phyloP scores from a whole-genome alignment of 208 protist genomes.

The Wallacemonas sp. region DNA sequence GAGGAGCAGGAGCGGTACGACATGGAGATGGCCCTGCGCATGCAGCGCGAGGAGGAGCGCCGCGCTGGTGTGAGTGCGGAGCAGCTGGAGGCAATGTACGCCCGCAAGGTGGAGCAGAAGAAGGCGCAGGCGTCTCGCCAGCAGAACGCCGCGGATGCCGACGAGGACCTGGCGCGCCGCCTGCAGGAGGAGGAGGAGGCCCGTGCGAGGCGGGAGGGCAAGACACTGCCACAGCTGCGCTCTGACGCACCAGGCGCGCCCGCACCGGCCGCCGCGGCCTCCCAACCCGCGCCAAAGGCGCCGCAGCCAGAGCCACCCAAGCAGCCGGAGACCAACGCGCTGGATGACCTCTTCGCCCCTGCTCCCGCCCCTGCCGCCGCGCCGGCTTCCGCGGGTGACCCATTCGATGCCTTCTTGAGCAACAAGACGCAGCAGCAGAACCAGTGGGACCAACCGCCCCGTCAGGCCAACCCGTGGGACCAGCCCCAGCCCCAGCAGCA shows the following conservation, averaged over 20 bases:
- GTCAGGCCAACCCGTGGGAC: neutral
- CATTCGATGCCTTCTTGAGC: constrained; percentile 66
- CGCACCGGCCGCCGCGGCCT: constrained; percentile 12
- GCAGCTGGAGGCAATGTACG: constrained; percentile 78
- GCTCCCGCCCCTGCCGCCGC: constrained; percentile 18
- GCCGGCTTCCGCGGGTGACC: constrained; percentile 26
- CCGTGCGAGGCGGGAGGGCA: constrained; percentile 36
- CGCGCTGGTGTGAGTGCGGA: constrained; percentile 59
- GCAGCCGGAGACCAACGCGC: constrained; percentile 30
- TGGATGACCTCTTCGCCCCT: constrained; percentile 81
- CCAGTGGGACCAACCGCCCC: constrained; percentile 7
- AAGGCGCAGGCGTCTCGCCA: constrained; percentile 21
- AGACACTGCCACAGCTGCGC: constrained; percentile 34
- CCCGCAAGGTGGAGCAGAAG: constrained; percentile 32
- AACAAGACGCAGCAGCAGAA: constrained; percentile 26
- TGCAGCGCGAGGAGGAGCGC: constrained; percentile 88
- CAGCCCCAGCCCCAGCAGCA: neutral
- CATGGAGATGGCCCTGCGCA: constrained; percentile 78
- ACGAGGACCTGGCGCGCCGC: constrained; percentile 68
- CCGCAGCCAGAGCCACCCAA: constrained; percentile 30
- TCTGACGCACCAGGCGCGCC: constrained; percentile 20
- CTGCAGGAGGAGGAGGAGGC: constrained; percentile 82
- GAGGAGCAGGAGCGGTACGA: constrained; percentile 88
- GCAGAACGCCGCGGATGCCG: constrained; percentile 31
- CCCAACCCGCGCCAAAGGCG: constrained; percentile 12